phyloP scores from a whole-genome alignment of 169 alveolate species.

The Pseudocohnilembus persalinus region DNA sequence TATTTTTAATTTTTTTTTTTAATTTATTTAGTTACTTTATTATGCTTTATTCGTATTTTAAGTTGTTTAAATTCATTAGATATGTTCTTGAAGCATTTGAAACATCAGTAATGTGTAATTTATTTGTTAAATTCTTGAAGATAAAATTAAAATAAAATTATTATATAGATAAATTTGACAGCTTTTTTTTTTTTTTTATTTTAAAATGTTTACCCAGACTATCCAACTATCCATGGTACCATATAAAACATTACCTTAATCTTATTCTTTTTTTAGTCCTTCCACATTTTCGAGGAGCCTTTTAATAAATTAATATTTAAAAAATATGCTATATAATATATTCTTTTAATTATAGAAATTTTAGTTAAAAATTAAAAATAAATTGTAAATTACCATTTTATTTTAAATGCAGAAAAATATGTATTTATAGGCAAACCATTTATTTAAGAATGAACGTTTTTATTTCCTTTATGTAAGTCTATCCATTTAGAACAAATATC shows the following conservation, averaged over 20 bases:
- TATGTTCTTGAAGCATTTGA: constrained; percentile 94
- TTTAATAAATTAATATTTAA: constrained; percentile 31
- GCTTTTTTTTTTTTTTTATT: constrained; percentile 10
- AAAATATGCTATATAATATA: too few species aligned
- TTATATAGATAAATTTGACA: background rate
- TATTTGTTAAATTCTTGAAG: constrained; percentile 66
- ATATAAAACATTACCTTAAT: constrained; percentile 64
- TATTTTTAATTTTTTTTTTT: too few species aligned
- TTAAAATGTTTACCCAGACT: constrained; percentile 47
- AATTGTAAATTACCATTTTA: constrained; percentile 42
- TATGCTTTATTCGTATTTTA: constrained; percentile 87
- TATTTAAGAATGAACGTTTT: constrained; percentile 66
- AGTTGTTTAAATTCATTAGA: constrained; percentile 86
- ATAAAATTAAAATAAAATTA: constrained; percentile 15
- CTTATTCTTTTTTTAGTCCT: constrained; percentile 57
- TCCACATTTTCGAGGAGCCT: constrained; percentile 82
- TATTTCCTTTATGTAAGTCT: constrained; percentile 56
- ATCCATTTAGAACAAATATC: constrained; percentile 67
- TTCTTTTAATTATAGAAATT: constrained; percentile 52
- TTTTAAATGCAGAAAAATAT: constrained; percentile 87
- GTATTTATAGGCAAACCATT: constrained; percentile 91
- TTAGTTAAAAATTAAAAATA: background rate
- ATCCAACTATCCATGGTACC: constrained; percentile 92
- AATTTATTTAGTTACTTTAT: constrained; percentile 31
- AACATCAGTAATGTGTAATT: constrained; percentile 88